Percentiles rank a stretch among this genome's conserved stretches.
phyloP scores from a whole-genome alignment of 2,329 filamentous ascomycete species.

The Colletotrichum gigasporum region DNA sequence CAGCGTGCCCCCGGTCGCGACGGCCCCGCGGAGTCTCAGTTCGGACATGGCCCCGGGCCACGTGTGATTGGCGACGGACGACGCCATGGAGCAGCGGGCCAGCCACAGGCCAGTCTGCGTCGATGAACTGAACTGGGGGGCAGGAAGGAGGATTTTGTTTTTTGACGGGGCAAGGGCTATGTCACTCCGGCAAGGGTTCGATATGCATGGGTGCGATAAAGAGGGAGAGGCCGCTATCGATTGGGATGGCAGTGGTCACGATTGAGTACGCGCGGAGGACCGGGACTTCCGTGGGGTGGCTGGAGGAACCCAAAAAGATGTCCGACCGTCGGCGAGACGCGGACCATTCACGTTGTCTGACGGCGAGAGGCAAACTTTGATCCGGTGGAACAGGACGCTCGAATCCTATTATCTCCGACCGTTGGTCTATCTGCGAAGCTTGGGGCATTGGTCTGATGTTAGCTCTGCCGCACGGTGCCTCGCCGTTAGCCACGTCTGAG shows the following conservation, averaged over 20 bases:
- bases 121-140: too few relatives aligned
- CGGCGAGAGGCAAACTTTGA: constrained; percentile 20
- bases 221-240: neutral
- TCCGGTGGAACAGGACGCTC: neutral
- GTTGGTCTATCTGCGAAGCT: neutral
- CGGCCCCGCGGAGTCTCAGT: neutral
- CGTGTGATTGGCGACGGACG: neutral
- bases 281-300: neutral
- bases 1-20: neutral
- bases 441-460: neutral
- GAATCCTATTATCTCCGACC: neutral
- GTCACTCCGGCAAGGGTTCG: neutral
- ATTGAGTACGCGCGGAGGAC: too few relatives aligned
- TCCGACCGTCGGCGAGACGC: neutral
- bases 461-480: too few relatives aligned
- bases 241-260: too few relatives aligned
- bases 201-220: neutral
- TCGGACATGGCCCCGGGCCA: constrained; percentile 8
- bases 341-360: neutral
- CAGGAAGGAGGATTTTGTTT: neutral
- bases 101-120: too few relatives aligned
- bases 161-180: neutral
- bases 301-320: neutral
- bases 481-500: too few relatives aligned
- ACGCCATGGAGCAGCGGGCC: neutral